Evolutionary conservation across 352 stramenopile species (phyloP).

Genomic region (Globisporangium emineosum): DNA sequence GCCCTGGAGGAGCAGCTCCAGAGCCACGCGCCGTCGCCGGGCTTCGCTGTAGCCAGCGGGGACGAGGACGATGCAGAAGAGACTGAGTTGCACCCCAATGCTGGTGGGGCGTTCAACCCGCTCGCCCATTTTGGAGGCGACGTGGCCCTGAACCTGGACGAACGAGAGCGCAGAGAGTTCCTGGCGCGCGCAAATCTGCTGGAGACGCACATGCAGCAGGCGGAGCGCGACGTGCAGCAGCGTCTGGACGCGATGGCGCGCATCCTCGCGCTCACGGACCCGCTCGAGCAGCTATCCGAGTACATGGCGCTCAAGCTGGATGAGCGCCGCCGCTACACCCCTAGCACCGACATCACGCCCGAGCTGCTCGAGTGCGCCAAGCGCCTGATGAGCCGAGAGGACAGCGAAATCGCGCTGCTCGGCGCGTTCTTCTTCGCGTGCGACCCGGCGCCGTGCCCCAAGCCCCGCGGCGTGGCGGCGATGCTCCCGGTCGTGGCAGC

Average conservation of each 20-base stretch:
- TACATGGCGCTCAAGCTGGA: constrained; percentile 56
- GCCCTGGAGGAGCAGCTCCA: constrained; percentile 27
- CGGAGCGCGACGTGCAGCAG: constrained; percentile 30
- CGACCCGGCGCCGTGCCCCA: constrained; percentile 21
- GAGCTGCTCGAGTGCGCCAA: constrained; percentile 55
- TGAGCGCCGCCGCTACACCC: constrained; percentile 20
- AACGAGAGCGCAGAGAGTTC: constrained; percentile 43
- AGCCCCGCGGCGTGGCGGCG: constrained; percentile 23
- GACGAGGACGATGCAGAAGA: background rate
- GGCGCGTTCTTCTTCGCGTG: constrained; percentile 63
- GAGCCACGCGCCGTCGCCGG: constrained; percentile 19
- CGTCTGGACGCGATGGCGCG: constrained; percentile 52
- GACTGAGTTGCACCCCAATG: background rate
- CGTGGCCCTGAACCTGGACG: constrained; percentile 10
- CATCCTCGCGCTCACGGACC: constrained; percentile 51
- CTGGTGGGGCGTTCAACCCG: background rate
- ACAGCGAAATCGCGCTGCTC: constrained; percentile 56
- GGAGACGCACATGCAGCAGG: constrained; percentile 40
- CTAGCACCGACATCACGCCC: constrained; percentile 29
- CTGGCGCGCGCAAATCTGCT: constrained; percentile 32
- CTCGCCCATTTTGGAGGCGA: background rate
- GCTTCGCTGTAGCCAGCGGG: constrained; percentile 21
- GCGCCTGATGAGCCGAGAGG: constrained; percentile 36
- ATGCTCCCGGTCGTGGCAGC: constrained; percentile 61
- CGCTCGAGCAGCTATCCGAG: constrained; percentile 57